Evolutionary conservation across 768 basidiomycete genomes (phyloP), one percentile per base, ranked within the genome.

Genomic region (Mycena polygramma): DNA sequence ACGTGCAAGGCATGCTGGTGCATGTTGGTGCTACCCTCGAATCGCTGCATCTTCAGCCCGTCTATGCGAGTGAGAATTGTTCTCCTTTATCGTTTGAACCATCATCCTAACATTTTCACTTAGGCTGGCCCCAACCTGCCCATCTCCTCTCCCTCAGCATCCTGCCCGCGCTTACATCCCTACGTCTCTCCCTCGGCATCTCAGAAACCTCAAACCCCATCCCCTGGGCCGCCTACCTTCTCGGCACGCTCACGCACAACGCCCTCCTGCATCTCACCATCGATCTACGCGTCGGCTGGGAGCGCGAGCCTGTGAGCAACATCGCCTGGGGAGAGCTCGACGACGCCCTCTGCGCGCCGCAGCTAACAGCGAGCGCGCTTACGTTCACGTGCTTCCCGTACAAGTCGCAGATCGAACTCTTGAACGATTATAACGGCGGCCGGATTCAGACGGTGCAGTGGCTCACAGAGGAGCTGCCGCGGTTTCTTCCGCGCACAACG

Each of bases 101-200:
- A 22, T 35, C 1, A 53, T 24, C 37, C 7, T 20, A 45, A 36
- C 2, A 43, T 17, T 1, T 15, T 7, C n/a, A 5, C 26, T 6
- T 35, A 68, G 66, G 5, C 49, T 68, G 66, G 66, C 52, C 52
- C 20, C 19, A 4, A 22, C 52, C 66, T 52, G 35, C 30, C 14
- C 26, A 57, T 30, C 45, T 46, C 45, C 26, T 68, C 52, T 9
- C 20, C n/a, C 24, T 68, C 43, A 30, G 53, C 43, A 3, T 10
- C 43, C 59, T 68, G 30, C 36, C 14, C 35, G 53, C 17, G 22
- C 66, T 68, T 13, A 68, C 58, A 8, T 52, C 58, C 51, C 59
- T 68, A 4, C 66, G 66, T 14, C 43, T 68, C 19, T 68, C 66
- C 36, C 66, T 68, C 66, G 59, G 66, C 24, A 52, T 68, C 26